These are phyloP conservation scores for Fusarium irregulare DNA, from an alignment of 2,329 filamentous ascomycete species.

Conservation along the genomic window DNA sequence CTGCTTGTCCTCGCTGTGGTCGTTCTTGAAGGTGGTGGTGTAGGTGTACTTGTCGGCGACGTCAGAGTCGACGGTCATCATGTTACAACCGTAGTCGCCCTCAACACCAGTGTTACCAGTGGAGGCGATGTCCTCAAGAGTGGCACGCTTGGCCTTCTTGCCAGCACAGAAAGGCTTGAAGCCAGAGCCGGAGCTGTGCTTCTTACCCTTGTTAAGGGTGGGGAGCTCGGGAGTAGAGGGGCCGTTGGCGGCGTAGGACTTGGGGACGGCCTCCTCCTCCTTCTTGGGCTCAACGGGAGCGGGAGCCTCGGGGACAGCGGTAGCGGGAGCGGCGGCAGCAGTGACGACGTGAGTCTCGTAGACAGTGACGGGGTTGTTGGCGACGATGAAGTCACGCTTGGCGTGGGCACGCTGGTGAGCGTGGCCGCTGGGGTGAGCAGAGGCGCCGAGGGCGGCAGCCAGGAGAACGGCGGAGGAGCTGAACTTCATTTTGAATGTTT, in stretches of 20 bases:
- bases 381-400: conserved; percentile 51
- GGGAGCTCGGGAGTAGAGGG: not conserved
- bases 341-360: conserved; percentile 36
- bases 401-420: conserved; percentile 52
- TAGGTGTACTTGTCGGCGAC: conserved; percentile 58
- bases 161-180: conserved; percentile 53
- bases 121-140: conserved; percentile 58
- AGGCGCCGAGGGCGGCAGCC: conserved; percentile 55
- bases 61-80: conserved; percentile 56
- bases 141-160: conserved; percentile 58
- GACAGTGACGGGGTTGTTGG: conserved; percentile 49
- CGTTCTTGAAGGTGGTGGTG: conserved; percentile 56
- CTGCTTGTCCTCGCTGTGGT: conserved; percentile 48
- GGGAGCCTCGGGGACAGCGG: conserved; percentile 8
- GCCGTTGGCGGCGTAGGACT: not conserved
- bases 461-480: conserved; percentile 52
- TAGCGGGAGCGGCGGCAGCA: conserved; percentile 3
- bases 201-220: conserved; percentile 13
- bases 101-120: conserved; percentile 59
- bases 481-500: conserved; percentile 55
- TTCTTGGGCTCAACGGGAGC: conserved; percentile 1
- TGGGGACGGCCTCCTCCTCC: conserved; percentile 12
- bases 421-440: conserved; percentile 56
- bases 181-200: conserved; percentile 32
- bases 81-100: conserved; percentile 63